Conservation (phyloP, 2,329 filamentous ascomycete species). For the Ophiostoma sp. region DNA sequence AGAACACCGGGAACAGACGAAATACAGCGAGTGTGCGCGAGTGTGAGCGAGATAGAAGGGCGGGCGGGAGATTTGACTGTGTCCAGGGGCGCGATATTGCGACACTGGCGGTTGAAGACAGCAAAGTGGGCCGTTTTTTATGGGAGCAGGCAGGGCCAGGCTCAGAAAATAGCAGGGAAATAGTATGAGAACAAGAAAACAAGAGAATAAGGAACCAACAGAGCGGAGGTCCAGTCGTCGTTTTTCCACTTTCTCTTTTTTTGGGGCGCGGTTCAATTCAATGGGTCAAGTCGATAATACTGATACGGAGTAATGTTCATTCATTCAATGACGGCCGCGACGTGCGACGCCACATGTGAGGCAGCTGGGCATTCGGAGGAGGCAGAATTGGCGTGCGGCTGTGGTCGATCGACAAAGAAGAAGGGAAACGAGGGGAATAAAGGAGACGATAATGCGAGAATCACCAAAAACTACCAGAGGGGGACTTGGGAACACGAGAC, state of each 20-base stretch:
- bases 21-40: neutral
- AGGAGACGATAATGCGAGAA: neutral
- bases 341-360: slow-evolving; percentile 10
- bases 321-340: slow-evolving; percentile 12
- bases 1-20: neutral
- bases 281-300: neutral
- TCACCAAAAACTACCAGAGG: neutral
- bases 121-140: neutral
- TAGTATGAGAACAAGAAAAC: neutral
- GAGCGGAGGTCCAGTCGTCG: neutral
- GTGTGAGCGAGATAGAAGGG: neutral
- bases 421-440: neutral
- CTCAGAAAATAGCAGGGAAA: neutral
- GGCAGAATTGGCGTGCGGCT: neutral
- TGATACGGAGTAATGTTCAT: neutral
- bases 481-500: neutral
- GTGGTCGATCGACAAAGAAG: neutral
- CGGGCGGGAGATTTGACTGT: slow-evolving; percentile 5
- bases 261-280: neutral
- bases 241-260: slow-evolving; percentile 9
- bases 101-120: neutral
- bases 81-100: slow-evolving; percentile 3
- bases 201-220: neutral
- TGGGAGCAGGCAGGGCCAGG: neutral
- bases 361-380: slow-evolving; percentile 12